Evolutionary conservation across 352 stramenopile species (phyloP), one percentile per base, ranked within the genome.

Genomic region (Phytophthora podocarpi): DNA sequence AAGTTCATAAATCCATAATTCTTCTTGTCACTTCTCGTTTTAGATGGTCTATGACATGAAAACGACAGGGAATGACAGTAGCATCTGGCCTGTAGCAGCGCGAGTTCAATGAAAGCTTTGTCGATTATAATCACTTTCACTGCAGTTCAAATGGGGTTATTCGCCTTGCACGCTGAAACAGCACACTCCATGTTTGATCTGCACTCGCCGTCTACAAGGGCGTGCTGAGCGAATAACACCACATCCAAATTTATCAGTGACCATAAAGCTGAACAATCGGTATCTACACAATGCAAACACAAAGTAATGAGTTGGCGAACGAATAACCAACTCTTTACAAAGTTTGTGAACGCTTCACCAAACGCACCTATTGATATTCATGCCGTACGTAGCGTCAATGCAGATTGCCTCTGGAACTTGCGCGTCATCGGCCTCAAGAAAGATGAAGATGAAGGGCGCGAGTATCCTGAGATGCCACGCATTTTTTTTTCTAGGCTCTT

Each of bases 181-280:
- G 36, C 43, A 23, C 27, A 43, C 26, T 27, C 9, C 43, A 64
- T 57, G 16, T 56, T 64, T 3, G 3, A 18, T 20, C 4, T 21
- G 8, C 26, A 57, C 10, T 51, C 55, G 15, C 55, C 37, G 6
- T 51, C 45, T 4, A 64, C 15, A 8, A 64, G 20, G 1, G 45
- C 12, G 18, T 64, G 45, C 28, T 57, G 55, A 4, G 21, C 45
- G 27, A 64, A 57, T 2, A 9, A n/a, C 18, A n/a, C 27, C 54
- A 55, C n/a, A n/a, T n/a, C n/a, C n/a, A n/a, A n/a, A n/a, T n/a
- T n/a, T n/a, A n/a, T n/a, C n/a, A n/a, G n/a, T n/a, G n/a, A n/a
- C n/a, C 56, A 53, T 58, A 7, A 64, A 64, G 5, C 36, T 47
- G 15, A 64, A 64, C 11, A 64, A 41, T 1, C 56, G 30, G 52